These are phyloP conservation scores for Amanita rubescens DNA, from an alignment of 768 basidiomycete species.

Conservation along the genomic window DNA sequence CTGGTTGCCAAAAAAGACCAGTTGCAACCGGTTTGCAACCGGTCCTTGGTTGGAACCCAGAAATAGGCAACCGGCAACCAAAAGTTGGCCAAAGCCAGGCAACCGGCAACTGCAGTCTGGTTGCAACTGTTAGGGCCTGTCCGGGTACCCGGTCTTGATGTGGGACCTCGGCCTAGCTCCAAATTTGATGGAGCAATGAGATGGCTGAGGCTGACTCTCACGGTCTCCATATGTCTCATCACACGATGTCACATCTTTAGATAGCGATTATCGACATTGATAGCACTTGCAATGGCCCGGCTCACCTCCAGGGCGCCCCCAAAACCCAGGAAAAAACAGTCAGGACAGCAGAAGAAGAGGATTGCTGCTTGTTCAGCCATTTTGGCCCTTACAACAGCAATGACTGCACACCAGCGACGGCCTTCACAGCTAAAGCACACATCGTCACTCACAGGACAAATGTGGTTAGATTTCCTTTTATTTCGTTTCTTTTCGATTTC, in stretches of 20 bases:
- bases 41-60: too few species aligned
- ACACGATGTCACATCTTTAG: neutral
- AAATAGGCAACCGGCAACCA: too few species aligned
- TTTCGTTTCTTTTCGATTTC: too few species aligned
- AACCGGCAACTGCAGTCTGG: too few species aligned
- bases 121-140: neutral
- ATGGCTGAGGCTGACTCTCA: neutral
- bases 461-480: conserved; percentile 15
- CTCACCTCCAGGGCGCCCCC: too few species aligned
- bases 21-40: too few species aligned
- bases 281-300: neutral
- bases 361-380: neutral
- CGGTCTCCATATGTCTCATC: neutral
- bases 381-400: neutral
- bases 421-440: conserved; percentile 5
- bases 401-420: conserved; percentile 4
- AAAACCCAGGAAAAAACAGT: neutral
- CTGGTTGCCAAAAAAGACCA: too few species aligned
- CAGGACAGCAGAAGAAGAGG: neutral
- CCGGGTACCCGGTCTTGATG: neutral
- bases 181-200: neutral
- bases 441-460: conserved; percentile 15
- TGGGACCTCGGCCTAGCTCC: neutral
- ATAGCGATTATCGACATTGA: neutral
- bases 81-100: too few species aligned